Evolutionary conservation across 2,329 filamentous ascomycete genomes (phyloP).

Genomic region (Colletotrichum phormii): DNA sequence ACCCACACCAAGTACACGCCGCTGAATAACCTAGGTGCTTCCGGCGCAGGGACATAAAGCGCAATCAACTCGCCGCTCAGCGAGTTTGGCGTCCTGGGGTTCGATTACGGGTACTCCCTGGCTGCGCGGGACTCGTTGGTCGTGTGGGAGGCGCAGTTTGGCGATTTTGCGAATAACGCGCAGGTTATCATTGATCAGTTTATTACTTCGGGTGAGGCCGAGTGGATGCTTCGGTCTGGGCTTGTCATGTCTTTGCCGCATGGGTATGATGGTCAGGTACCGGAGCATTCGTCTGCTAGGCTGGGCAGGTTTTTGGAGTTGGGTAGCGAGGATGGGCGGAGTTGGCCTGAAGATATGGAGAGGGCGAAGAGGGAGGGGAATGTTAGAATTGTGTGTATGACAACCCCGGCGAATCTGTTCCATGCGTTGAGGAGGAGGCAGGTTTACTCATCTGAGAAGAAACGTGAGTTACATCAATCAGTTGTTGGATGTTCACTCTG

Average conservation of each 20-base stretch:
- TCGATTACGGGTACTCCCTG: constrained; percentile 98
- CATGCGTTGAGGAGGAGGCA: constrained; percentile 94
- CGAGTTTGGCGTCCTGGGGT: constrained; percentile 81
- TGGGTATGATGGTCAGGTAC: constrained; percentile 97
- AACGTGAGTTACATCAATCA: constrained; percentile 74
- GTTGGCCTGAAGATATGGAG: constrained; percentile 85
- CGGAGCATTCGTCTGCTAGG: constrained; percentile 96
- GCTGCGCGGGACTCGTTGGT: constrained; percentile 96
- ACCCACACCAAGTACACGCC: constrained; percentile 93
- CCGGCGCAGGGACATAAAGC: constrained; percentile 90
- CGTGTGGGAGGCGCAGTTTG: constrained; percentile 99
- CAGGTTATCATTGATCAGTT: constrained; percentile 99
- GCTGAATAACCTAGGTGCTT: constrained; percentile 85
- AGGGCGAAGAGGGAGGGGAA: constrained; percentile 99
- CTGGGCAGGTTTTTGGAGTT: constrained; percentile 97
- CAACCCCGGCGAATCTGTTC: constrained; percentile 95
- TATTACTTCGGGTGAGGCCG: constrained; percentile 94
- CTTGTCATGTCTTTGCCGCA: constrained; percentile 96
- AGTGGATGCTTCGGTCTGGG: constrained; percentile 98
- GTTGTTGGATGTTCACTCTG: not conserved
- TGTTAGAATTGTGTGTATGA: constrained; percentile 98
- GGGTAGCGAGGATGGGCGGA: constrained; percentile 94
- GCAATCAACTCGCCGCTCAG: constrained; percentile 93
- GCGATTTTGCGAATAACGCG: constrained; percentile 99
- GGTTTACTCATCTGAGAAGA: constrained; percentile 98